phyloP scores from a whole-genome alignment of 306 rosid genomes.

The Glycine latifolia region DNA sequence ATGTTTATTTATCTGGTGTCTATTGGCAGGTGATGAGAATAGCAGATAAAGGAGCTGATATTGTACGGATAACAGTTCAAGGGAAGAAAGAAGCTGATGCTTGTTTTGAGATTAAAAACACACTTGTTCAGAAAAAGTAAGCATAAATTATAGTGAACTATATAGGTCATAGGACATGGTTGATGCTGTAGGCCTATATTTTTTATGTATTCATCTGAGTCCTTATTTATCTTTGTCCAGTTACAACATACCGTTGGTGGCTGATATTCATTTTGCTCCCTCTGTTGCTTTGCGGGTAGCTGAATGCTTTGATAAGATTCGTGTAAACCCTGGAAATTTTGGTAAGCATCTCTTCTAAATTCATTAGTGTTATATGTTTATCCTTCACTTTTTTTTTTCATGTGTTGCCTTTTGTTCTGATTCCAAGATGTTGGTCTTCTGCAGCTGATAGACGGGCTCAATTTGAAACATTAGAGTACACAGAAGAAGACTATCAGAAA shows the following conservation, averaged over 20 bases:
- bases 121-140: slow-evolving; percentile 96
- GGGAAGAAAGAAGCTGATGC: slow-evolving; percentile 99
- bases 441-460: slow-evolving; percentile 99
- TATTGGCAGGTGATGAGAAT: slow-evolving; percentile 85
- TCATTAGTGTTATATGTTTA: neutral
- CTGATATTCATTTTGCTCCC: slow-evolving; percentile 95
- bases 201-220: slow-evolving; percentile 32
- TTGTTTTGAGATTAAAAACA: slow-evolving; percentile 86
- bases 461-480: slow-evolving; percentile 86
- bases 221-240: slow-evolving; percentile 57
- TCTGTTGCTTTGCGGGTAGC: slow-evolving; percentile 85
- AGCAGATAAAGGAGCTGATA: slow-evolving; percentile 93
- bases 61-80: slow-evolving; percentile 95
- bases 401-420: slow-evolving; percentile 32
- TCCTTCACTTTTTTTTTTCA: neutral
- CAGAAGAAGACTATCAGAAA: slow-evolving; percentile 91
- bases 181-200: slow-evolving; percentile 17
- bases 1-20: slow-evolving; percentile 40
- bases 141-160: slow-evolving; percentile 38
- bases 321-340: slow-evolving; percentile 94
- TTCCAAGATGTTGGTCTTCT: slow-evolving; percentile 46
- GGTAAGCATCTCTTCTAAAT: slow-evolving; percentile 57
- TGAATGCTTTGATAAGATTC: slow-evolving; percentile 93
- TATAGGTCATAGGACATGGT: slow-evolving; percentile 17
- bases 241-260: slow-evolving; percentile 85